A percentile compares a stretch with the other conserved stretches of the same genome.
These are phyloP conservation scores for Trichocladium antarcticum DNA, from an alignment of 495 filamentous ascomycete species.

Conservation along the genomic window DNA sequence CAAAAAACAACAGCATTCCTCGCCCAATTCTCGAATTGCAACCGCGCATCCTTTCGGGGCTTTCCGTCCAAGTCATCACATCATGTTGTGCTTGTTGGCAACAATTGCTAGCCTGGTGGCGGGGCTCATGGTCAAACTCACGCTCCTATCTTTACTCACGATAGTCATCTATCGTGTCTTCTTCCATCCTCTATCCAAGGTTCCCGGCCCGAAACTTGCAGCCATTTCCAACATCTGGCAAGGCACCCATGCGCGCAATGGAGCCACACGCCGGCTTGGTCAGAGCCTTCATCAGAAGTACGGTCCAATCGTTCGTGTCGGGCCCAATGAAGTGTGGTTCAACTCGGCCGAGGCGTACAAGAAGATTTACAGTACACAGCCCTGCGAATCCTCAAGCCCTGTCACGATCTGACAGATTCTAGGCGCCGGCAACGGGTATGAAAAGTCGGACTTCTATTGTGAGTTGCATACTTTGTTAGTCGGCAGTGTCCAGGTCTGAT, in stretches of 20 bases:
- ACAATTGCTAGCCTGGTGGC: not conserved
- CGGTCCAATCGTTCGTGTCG: conserved; percentile 46
- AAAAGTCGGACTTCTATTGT: conserved; percentile 34
- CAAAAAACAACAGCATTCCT: too few species aligned
- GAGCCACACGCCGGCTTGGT: conserved; percentile 20
- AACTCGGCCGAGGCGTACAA: conserved; percentile 32
- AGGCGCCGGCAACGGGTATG: conserved; percentile 24
- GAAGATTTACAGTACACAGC: conserved; percentile 31
- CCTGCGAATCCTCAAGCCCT: too few species aligned
- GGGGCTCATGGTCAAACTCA: not conserved
- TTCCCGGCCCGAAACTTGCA: conserved; percentile 29
- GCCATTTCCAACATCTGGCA: conserved; percentile 33
- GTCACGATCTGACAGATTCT: not conserved
- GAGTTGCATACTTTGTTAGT: not conserved
- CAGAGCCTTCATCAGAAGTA: conserved; percentile 39
- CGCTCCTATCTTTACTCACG: not conserved
- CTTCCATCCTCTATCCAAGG: conserved; percentile 25
- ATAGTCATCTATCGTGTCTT: conserved; percentile 17
- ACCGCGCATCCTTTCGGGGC: too few species aligned
- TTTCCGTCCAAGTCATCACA: not conserved
- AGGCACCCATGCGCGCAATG: conserved; percentile 23
- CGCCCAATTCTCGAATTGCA: too few species aligned
- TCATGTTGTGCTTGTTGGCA: not conserved
- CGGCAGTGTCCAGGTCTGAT: not conserved
- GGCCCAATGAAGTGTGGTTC: conserved; percentile 45